Conservation (phyloP, 129 eudicot genomes). For the carrot (Daucus carota) region DNA sequence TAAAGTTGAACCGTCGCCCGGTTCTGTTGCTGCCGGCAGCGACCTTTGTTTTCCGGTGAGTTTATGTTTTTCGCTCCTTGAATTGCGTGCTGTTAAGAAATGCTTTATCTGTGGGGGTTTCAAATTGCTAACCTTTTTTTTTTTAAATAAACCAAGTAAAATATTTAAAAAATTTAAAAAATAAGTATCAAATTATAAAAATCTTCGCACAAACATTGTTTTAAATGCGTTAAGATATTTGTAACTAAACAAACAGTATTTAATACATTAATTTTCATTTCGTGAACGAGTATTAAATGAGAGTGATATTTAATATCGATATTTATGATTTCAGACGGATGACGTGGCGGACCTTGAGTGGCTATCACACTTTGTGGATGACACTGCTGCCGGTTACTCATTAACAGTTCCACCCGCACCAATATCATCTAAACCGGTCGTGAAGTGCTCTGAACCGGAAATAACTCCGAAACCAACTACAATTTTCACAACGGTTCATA, state of each 20-base stretch:
- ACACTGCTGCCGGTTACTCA: conserved; percentile 45
- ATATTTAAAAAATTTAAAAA: neutral
- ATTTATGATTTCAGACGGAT: conserved; percentile 30
- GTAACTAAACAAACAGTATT: too few relatives aligned
- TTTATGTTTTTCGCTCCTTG: neutral
- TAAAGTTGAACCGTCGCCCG: conserved; percentile 1
- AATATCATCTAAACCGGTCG: conserved; percentile 10
- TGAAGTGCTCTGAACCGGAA: conserved; percentile 24
- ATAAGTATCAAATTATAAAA: neutral
- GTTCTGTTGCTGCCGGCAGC: conserved; percentile 27
- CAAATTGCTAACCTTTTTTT: neutral
- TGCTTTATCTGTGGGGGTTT: neutral
- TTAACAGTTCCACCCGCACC: conserved; percentile 31
- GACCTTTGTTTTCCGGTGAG: conserved; percentile 54
- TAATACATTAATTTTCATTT: too few relatives aligned
- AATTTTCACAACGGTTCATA: conserved; percentile 39
- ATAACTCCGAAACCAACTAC: conserved; percentile 9
- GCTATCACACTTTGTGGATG: conserved; percentile 72
- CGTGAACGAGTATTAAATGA: too few relatives aligned
- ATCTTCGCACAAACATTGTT: too few relatives aligned
- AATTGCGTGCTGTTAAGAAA: neutral
- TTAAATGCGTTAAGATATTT: too few relatives aligned
- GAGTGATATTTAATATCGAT: neutral
- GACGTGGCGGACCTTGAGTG: conserved; percentile 72
- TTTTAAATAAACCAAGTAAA: too few relatives aligned